Evolutionary conservation across 495 filamentous ascomycete genomes (phyloP), one percentile per base, ranked within the genome.

Genomic region (Cladorrhinum samala): DNA sequence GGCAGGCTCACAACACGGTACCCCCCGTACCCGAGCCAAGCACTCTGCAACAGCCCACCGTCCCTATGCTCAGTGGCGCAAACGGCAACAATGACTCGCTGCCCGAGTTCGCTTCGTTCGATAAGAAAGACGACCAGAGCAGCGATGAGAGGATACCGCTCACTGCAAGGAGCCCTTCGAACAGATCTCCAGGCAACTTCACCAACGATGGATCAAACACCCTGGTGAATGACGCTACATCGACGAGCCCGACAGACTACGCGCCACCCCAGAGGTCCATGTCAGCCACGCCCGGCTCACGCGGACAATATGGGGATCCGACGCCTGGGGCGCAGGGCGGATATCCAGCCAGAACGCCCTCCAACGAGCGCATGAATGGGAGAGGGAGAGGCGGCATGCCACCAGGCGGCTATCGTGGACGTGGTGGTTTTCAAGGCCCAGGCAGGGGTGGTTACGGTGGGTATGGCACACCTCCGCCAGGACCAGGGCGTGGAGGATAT

Each of bases 101-200:
- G 9, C 80, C 88, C 1, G 77, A 81, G 25, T 95, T 94, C 69
- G 85, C 90, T 8, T 79, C 89, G 0, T 96, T 85, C 61, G 89
- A 92, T 50, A 85, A 84, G 52, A 75, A 72, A 47, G 74, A 78
- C 27, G 78, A 80, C 9, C 77, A 70, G 33, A 72, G 71, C 38
- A 85, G 81, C 53, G 93, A 96, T 45, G 93, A 96, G 64, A 77
- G 83, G 25, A 83, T 86, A n/a, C 90, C 90, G 0, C 69, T 97
- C 21, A 96, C 92, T 30, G 74, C 82, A 0, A 71, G 77, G 52
- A 84, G 81, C 47, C 71, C 74, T 7, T 70, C 76, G n/a, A 69
- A 75, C n/a, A 67, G 70, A 21, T 77, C 76, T 1, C 71, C 70
- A 6, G 72, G 64, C 44, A 66, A 65, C 40, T 57, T 58, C 3